Percentiles rank a stretch among this genome's conserved stretches.
phyloP scores from a whole-genome alignment of 495 filamentous ascomycete genomes.

The Trichoderma gamsii region DNA sequence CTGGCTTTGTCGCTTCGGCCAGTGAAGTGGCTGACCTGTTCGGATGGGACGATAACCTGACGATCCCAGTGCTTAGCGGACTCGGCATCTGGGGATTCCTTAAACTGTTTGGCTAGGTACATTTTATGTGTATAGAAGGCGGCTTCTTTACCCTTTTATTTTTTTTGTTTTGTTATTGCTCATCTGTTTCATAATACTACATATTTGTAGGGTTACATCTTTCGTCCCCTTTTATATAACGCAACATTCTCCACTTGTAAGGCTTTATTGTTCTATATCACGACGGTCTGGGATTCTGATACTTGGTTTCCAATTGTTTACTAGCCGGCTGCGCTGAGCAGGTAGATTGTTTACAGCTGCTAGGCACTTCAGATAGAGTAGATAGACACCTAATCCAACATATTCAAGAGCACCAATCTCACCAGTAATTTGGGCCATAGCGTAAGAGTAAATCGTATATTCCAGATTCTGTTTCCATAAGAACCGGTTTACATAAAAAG shows the following conservation, averaged over 20 bases:
- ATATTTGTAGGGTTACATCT: too few species aligned
- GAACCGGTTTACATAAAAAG: too few species aligned
- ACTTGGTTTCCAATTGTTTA: background rate
- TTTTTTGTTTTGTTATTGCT: background rate
- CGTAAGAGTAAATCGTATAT: too few species aligned
- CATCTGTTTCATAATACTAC: too few species aligned
- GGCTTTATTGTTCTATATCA: background rate
- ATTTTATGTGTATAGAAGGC: background rate
- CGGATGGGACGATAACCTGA: slow-evolving; percentile 94
- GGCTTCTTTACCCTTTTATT: background rate
- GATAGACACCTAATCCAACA: background rate
- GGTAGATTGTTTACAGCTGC: background rate
- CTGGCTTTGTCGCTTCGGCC: slow-evolving; percentile 75
- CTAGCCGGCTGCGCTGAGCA: background rate
- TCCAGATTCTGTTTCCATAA: too few species aligned
- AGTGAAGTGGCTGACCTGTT: slow-evolving; percentile 90
- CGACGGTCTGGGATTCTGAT: background rate
- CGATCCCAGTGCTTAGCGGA: slow-evolving; percentile 87
- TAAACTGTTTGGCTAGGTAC: slow-evolving; percentile 70
- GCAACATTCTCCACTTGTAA: too few species aligned
- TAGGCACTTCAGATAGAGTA: background rate
- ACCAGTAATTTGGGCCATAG: background rate
- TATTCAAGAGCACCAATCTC: background rate
- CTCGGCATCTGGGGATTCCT: slow-evolving; percentile 89
- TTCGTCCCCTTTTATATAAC: too few species aligned